These are phyloP conservation scores for Cladorrhinum sp. DNA, from an alignment of 2,329 filamentous ascomycete species.

Conservation along the genomic window DNA sequence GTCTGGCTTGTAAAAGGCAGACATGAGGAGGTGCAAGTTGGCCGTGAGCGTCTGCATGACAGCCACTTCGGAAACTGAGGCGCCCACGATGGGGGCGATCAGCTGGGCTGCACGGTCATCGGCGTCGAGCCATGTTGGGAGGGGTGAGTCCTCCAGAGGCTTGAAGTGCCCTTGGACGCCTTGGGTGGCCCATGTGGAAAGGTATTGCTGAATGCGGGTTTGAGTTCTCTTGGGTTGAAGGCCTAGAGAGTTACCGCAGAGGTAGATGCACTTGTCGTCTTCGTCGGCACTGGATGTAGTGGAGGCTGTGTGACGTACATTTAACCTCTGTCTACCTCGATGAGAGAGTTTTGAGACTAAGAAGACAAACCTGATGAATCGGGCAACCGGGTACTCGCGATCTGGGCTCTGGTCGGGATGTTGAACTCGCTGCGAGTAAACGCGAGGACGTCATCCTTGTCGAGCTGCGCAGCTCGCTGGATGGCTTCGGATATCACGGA, in stretches of 20 bases:
- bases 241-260: slow-evolving; percentile 78
- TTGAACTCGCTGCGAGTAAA: slow-evolving; percentile 28
- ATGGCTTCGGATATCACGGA: slow-evolving; percentile 12
- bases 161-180: slow-evolving; percentile 77
- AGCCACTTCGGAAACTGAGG: slow-evolving; percentile 64
- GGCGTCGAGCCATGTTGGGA: slow-evolving; percentile 65
- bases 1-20: slow-evolving; percentile 72
- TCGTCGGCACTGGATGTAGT: slow-evolving; percentile 7
- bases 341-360: neutral
- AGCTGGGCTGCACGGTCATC: slow-evolving; percentile 63
- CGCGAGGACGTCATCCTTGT: slow-evolving; percentile 26
- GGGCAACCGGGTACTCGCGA: slow-evolving; percentile 27
- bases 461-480: slow-evolving; percentile 22
- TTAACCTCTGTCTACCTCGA: slow-evolving; percentile 9
- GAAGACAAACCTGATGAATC: slow-evolving; percentile 21
- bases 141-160: slow-evolving; percentile 58
- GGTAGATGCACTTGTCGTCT: slow-evolving; percentile 52
- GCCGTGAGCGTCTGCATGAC: slow-evolving; percentile 78
- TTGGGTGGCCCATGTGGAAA: slow-evolving; percentile 72
- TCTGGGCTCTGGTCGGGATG: slow-evolving; percentile 28
- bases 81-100: slow-evolving; percentile 70
- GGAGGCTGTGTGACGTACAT: slow-evolving; percentile 6
- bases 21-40: slow-evolving; percentile 74
- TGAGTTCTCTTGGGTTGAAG: slow-evolving; percentile 66
- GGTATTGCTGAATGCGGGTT: slow-evolving; percentile 64